Percentiles rank a stretch among this genome's conserved stretches.
These are phyloP conservation scores for Quercus lobata DNA, from an alignment of 331 rosid genomes.

Conservation along the genomic window DNA sequence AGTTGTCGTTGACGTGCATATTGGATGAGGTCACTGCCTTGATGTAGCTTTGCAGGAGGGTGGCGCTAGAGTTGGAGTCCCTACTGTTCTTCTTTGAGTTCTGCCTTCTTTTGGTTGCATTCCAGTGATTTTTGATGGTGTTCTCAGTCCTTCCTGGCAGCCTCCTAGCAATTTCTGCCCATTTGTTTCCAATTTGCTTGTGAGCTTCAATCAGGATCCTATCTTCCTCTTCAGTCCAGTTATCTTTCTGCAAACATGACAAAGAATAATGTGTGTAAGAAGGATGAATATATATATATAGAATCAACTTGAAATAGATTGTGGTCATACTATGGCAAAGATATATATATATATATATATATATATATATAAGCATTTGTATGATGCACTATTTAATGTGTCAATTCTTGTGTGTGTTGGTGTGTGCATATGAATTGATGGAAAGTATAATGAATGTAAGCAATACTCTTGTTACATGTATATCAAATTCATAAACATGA, in stretches of 20 bases:
- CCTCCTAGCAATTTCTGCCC: slow-evolving; percentile 65
- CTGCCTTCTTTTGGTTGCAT: slow-evolving; percentile 56
- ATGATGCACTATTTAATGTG: too few relatives aligned
- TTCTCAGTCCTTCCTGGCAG: slow-evolving; percentile 58
- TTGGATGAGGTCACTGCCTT: not conserved
- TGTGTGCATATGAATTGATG: too few relatives aligned
- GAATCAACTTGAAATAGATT: too few relatives aligned
- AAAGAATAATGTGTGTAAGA: not conserved
- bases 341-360: too few relatives aligned
- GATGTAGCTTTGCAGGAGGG: slow-evolving; percentile 41
- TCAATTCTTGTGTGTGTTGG: too few relatives aligned
- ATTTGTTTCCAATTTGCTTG: slow-evolving; percentile 47
- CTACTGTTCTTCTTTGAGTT: slow-evolving; percentile 27
- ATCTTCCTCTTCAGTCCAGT: slow-evolving; percentile 72
- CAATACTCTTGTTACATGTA: too few relatives aligned
- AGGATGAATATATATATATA: not conserved
- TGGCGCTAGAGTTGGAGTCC: not conserved
- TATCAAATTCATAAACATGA: too few relatives aligned
- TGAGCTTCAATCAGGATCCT: slow-evolving; percentile 49
- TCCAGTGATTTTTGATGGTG: slow-evolving; percentile 71
- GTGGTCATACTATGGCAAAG: too few relatives aligned
- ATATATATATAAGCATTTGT: too few relatives aligned
- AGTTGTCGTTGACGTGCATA: too few relatives aligned
- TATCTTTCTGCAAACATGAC: slow-evolving; percentile 41
- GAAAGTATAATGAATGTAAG: too few relatives aligned